Percentiles rank a stretch among this genome's conserved stretches.
These are phyloP conservation scores for Ceratobasidium sp. DNA, from an alignment of 1,284 basidiomycete genomes.

Conservation along the genomic window DNA sequence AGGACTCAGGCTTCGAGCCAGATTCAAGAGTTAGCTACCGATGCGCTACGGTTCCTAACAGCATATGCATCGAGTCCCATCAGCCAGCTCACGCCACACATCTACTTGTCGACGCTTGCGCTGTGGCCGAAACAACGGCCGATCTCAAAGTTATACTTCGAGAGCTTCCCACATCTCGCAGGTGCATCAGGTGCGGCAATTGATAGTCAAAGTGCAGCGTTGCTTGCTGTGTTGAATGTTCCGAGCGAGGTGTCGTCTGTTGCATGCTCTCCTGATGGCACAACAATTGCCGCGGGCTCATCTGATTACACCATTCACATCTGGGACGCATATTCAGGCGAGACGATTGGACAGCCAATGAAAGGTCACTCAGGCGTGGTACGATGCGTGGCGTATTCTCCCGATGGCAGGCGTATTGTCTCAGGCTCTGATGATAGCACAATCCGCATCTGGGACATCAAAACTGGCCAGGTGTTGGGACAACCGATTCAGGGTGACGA, in stretches of 20 bases:
- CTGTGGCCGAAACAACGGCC: not conserved
- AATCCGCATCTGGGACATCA: no score
- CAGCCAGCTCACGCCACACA: not conserved
- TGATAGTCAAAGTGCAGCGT: not conserved
- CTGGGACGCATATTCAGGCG: not conserved
- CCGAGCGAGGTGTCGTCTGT: not conserved
- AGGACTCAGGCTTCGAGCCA: not conserved
- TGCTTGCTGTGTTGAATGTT: not conserved
- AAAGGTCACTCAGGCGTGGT: not conserved
- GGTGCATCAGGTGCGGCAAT: not conserved
- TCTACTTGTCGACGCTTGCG: not conserved
- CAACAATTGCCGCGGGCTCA: not conserved
- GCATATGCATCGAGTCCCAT: not conserved
- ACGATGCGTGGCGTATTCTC: not conserved
- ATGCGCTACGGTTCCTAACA: conserved; percentile 3
- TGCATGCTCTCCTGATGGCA: conserved; percentile 1
- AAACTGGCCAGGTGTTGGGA: no score
- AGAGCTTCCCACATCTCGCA: not conserved
- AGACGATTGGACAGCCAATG: not conserved
- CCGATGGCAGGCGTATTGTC: not conserved
- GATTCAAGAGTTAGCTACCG: not conserved
- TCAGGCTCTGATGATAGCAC: no score
- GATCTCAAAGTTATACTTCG: not conserved
- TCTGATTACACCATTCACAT: not conserved
- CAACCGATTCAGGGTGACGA: no score